phyloP scores from a whole-genome alignment of 2,329 filamentous ascomycete genomes.

The Dactylellina parvicollis region DNA sequence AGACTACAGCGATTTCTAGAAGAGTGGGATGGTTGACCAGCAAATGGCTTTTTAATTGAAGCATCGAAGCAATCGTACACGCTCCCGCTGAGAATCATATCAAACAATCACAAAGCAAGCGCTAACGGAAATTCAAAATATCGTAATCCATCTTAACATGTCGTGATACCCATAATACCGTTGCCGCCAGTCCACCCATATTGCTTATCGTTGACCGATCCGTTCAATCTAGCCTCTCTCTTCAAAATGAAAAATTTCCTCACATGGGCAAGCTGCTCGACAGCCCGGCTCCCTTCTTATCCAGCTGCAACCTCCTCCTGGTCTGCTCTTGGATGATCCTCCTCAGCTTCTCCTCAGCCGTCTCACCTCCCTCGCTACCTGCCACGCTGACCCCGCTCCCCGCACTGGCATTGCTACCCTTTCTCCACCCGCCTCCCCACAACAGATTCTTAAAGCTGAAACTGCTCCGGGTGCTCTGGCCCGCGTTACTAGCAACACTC shows the following conservation, averaged over 20 bases:
- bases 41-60: neutral
- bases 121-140: neutral
- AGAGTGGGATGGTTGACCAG: neutral
- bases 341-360: constrained; percentile 48
- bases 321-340: constrained; percentile 52
- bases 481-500: constrained; percentile 38
- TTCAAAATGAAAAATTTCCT: neutral
- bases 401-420: constrained; percentile 34
- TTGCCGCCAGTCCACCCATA: neutral
- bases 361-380: constrained; percentile 34
- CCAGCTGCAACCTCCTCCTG: constrained; percentile 37
- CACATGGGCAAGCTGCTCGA: constrained; percentile 51
- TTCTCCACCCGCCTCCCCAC: constrained; percentile 46
- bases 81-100: constrained; percentile 33
- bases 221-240: neutral
- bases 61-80: constrained; percentile 13
- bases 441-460: constrained; percentile 52
- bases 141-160: constrained; percentile 9
- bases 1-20: constrained; percentile 14
- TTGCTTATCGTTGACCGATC: neutral
- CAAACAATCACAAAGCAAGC: neutral
- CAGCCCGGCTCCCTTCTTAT: constrained; percentile 45
- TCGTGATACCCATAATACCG: neutral
- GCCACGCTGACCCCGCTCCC: constrained; percentile 30
- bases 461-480: constrained; percentile 37